Evolutionary conservation across 2,329 filamentous ascomycete species (phyloP).

Genomic region (Exophiala mesophila): DNA sequence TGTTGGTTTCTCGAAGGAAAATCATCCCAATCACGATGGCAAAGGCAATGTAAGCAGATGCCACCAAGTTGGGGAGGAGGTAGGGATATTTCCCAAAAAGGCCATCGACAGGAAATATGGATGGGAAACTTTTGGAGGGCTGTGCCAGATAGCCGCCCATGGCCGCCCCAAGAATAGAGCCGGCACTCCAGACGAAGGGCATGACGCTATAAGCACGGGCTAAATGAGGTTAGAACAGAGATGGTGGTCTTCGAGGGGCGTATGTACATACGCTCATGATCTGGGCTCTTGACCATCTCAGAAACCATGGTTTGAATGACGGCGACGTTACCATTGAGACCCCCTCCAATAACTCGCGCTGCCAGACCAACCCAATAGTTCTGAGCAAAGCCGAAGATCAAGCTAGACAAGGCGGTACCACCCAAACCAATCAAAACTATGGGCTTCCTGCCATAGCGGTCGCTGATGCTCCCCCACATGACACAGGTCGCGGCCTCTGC

Average conservation of each 20-base stretch:
- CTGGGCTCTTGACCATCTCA: slow-evolving; percentile 61
- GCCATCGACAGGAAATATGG: slow-evolving; percentile 7
- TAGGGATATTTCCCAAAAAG: slow-evolving; percentile 12
- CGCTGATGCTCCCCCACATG: slow-evolving; percentile 39
- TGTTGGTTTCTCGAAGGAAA: slow-evolving; percentile 10
- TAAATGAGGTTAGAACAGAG: slow-evolving; percentile 2
- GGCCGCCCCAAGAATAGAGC: slow-evolving; percentile 8
- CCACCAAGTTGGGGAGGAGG: slow-evolving; percentile 11
- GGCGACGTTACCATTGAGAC: slow-evolving; percentile 66
- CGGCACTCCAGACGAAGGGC: slow-evolving; percentile 9
- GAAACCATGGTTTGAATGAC: slow-evolving; percentile 70
- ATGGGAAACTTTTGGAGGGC: slow-evolving; percentile 2
- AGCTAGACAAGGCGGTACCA: slow-evolving; percentile 36
- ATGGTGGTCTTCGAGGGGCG: neutral
- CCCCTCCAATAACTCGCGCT: slow-evolving; percentile 51
- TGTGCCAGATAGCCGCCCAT: slow-evolving; percentile 12
- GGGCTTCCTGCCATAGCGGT: slow-evolving; percentile 35
- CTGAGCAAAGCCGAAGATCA: slow-evolving; percentile 39
- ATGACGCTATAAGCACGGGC: slow-evolving; percentile 10
- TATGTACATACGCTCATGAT: slow-evolving; percentile 35
- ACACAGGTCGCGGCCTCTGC: slow-evolving; percentile 41
- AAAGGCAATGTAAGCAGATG: slow-evolving; percentile 4
- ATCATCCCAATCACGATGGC: slow-evolving; percentile 5
- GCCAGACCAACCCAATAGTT: slow-evolving; percentile 41
- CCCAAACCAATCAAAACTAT: slow-evolving; percentile 33